Base-by-base conservation (phyloP, 805 yeast species). In the Saturnispora galanensis region DNA sequence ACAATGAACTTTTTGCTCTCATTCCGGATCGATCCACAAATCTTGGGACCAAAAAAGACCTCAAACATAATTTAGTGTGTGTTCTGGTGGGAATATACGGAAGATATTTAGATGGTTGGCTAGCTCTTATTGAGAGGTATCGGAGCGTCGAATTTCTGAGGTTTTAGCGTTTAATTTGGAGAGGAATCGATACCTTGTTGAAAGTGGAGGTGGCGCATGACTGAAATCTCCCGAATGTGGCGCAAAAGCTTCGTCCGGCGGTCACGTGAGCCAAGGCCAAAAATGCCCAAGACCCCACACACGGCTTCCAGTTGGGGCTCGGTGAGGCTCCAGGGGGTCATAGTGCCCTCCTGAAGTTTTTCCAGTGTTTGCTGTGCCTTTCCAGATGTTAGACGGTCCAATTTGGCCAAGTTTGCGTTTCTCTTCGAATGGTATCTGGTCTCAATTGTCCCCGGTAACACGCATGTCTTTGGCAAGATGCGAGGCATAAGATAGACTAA, bases 391-490 rank as follows among this genome's bases (percentile, higher is more conserved):
- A 33, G 2, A 10, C 10, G 10, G 15, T 44, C 31, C 40, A 44
- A 16, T 30, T 39, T n/a, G 13, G 11, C 26, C 28, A 12, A 32
- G 11, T 39, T 47, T 5, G 12, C 5, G 5, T 35, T 37, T 10
- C 34, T 17, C 13, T 33, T 41, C 10, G 13, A 5, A 35, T 47
- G 16, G 12, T 32, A 41, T 15, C 50, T 29, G 17, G 21, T 33
- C 16, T 44, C 42, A 8, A 49, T 30, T 31, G 21, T 18, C 4
- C 60, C 58, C 1, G 83, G 83, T 16, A 77, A 57, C 6, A 73
- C 63, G 58, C 86, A 80, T 0, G 84, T 80, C 48, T 70, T 71
- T 0, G 86, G 88, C 3, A 81, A 69, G 11, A 80, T 52, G 35
- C 68, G 68, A 0, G 88, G 87, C 39, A 78, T 60, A 1, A 64